Evolutionary conservation across 805 yeast genomes (phyloP).

Genomic region (Candida xyloterini): DNA sequence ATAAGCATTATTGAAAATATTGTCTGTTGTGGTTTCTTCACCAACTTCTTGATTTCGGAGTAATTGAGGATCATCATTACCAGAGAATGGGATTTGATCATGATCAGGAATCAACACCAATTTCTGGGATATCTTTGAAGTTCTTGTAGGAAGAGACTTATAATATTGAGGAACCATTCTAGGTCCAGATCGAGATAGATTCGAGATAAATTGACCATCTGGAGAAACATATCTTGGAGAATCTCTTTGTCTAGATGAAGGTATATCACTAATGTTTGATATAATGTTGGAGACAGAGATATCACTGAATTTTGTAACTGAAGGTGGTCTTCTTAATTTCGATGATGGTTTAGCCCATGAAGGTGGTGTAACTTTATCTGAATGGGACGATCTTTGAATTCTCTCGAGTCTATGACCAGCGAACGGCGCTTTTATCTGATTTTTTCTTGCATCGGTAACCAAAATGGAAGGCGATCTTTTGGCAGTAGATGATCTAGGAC

Average conservation of each 20-base stretch:
- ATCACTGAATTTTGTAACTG: conserved; percentile 54
- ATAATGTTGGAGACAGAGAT: conserved; percentile 79
- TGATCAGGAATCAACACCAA: conserved; percentile 81
- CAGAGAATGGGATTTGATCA: conserved; percentile 21
- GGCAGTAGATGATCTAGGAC: conserved; percentile 45
- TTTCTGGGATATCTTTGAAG: conserved; percentile 82
- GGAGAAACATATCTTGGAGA: conserved; percentile 20
- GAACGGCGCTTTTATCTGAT: conserved; percentile 63
- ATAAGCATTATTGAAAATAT: conserved; percentile 32
- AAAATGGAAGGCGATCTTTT: conserved; percentile 90
- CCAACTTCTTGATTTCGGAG: conserved; percentile 14
- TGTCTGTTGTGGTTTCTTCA: conserved; percentile 32
- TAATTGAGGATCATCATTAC: conserved; percentile 4
- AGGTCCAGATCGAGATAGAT: conserved; percentile 11
- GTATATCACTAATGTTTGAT: conserved; percentile 80
- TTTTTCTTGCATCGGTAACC: conserved; percentile 82
- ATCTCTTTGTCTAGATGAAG: conserved; percentile 57
- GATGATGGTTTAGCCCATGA: conserved; percentile 13
- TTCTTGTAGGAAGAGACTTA: conserved; percentile 63
- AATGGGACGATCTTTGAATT: conserved; percentile 17
- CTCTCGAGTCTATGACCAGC: conserved; percentile 54
- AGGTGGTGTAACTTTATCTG: conserved; percentile 17
- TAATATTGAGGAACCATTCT: conserved; percentile 45
- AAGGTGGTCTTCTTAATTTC: conserved; percentile 20
- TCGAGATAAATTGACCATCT: neutral